Percentiles rank a stretch among this genome's conserved stretches.
Conservation (phyloP, 768 basidiomycete genomes). For the Mycena belliarum region DNA sequence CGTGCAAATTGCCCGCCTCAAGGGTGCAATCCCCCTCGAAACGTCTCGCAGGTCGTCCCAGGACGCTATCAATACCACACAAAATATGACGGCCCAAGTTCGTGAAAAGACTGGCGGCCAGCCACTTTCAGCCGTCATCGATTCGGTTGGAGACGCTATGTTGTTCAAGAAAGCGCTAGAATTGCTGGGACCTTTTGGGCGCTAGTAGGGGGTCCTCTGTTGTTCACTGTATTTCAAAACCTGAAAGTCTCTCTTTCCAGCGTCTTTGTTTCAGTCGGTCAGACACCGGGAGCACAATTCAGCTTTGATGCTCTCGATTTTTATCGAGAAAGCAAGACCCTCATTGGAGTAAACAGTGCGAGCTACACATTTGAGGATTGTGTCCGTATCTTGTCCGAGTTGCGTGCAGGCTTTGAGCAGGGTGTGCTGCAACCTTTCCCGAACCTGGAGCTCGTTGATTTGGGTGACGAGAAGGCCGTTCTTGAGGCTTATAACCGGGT, state of each 20-base stretch:
- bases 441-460: background rate
- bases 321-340: slow-evolving; percentile 7
- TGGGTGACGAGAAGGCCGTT: slow-evolving; percentile 1
- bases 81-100: slow-evolving; percentile 1
- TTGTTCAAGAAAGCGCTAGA: slow-evolving; percentile 11
- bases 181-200: background rate
- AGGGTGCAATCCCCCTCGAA: slow-evolving; percentile 8
- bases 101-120: slow-evolving; percentile 4
- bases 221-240: too few relatives aligned
- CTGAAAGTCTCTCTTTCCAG: background rate
- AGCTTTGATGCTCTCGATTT: slow-evolving; percentile 11
- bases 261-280: slow-evolving; percentile 4
- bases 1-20: slow-evolving; percentile 7
- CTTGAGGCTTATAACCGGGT: slow-evolving; percentile 3
- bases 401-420: slow-evolving; percentile 8
- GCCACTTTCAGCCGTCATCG: slow-evolving; percentile 2
- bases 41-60: background rate
- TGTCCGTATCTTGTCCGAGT: background rate
- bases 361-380: background rate
- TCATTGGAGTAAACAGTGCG: slow-evolving; percentile 1
- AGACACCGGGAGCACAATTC: slow-evolving; percentile 10
- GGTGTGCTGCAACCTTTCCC: slow-evolving; percentile 1
- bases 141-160: slow-evolving; percentile 4
- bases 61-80: background rate
- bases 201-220: slow-evolving; percentile 5